Conservation (phyloP, 495 filamentous ascomycete species). For the Rostrohypoxylon terebratum region DNA sequence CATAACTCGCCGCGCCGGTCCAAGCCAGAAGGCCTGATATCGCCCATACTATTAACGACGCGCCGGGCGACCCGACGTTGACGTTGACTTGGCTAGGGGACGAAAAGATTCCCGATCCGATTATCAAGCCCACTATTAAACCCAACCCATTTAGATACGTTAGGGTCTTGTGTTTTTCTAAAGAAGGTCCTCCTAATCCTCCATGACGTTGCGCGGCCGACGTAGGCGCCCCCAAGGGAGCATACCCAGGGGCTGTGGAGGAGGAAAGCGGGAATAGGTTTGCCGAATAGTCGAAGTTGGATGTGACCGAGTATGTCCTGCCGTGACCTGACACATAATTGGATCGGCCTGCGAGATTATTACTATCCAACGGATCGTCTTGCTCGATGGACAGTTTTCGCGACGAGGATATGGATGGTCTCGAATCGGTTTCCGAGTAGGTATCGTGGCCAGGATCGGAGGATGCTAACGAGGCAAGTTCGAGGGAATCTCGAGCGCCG, state of each 20-base stretch:
- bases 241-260: conserved; percentile 80
- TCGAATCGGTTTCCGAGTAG: conserved; percentile 75
- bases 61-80: conserved; percentile 92
- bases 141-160: conserved; percentile 95
- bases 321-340: conserved; percentile 62
- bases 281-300: conserved; percentile 91
- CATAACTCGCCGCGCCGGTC: conserved; percentile 97
- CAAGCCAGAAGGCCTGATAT: conserved; percentile 92
- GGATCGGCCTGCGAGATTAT: conserved; percentile 62
- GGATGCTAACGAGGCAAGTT: conserved; percentile 92
- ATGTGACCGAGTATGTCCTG: conserved; percentile 88
- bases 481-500: conserved; percentile 86
- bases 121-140: conserved; percentile 90
- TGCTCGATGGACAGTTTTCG: conserved; percentile 89
- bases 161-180: conserved; percentile 95
- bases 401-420: conserved; percentile 88
- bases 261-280: conserved; percentile 94
- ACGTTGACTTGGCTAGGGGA: conserved; percentile 93
- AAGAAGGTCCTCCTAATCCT: conserved; percentile 64
- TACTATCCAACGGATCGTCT: conserved; percentile 79
- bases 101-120: conserved; percentile 97
- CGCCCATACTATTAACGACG: conserved; percentile 87
- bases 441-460: conserved; percentile 71
- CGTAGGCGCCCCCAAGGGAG: conserved; percentile 80
- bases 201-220: conserved; percentile 60